Conservation (phyloP, 306 rosid genomes). For the Trichosanthes truncata region DNA sequence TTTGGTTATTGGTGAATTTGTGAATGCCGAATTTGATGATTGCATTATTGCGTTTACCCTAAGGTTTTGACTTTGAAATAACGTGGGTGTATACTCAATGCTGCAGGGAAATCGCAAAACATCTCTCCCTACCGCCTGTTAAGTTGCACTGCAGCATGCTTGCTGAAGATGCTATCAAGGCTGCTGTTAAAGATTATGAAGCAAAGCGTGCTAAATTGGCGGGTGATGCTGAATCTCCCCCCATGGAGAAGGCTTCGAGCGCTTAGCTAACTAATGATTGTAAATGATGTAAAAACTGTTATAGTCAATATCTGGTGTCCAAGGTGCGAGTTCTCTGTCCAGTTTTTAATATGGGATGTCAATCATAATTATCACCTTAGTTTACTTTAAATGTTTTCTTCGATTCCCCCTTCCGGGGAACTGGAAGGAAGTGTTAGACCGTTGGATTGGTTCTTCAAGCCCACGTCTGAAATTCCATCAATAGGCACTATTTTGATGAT, state of each 20-base stretch:
- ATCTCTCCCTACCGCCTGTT: constrained; percentile 94
- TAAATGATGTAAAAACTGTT: constrained; percentile 4
- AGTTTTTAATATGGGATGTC: not conserved
- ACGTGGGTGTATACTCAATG: not conserved
- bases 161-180: constrained; percentile 98
- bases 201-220: constrained; percentile 34
- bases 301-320: not conserved
- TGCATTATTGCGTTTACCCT: no score
- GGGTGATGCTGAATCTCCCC: constrained; percentile 11
- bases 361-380: not conserved
- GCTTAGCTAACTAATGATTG: constrained; percentile 6
- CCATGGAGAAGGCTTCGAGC: constrained; percentile 21
- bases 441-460: not conserved
- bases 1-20: not conserved
- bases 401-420: not conserved
- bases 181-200: constrained; percentile 90
- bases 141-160: constrained; percentile 99
- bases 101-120: constrained; percentile 90
- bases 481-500: not conserved
- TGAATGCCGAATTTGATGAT: not conserved
- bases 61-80: not conserved
- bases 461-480: not conserved
- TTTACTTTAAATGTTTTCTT: not conserved
- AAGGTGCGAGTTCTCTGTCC: not conserved
- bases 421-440: not conserved